These are phyloP conservation scores for Teunomyces funiuensis DNA, from an alignment of 805 yeast species.

Conservation along the genomic window DNA sequence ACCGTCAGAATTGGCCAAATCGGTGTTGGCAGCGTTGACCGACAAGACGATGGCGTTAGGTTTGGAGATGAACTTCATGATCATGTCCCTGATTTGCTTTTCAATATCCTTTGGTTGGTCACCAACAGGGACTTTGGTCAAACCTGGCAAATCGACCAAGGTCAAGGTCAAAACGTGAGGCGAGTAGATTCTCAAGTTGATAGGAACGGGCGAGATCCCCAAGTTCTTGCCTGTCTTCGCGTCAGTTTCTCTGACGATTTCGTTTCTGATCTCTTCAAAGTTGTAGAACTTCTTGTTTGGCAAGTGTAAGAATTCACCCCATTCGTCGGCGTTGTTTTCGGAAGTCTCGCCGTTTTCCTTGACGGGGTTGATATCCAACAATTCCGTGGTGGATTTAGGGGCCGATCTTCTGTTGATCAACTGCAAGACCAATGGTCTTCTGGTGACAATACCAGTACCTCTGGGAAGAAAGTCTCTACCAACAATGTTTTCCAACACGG, in stretches of 20 bases:
- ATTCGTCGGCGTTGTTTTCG: constrained; percentile 79
- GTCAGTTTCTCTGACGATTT: constrained; percentile 90
- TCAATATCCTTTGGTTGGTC: constrained; percentile 98
- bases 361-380: constrained; percentile 45
- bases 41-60: constrained; percentile 94
- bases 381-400: constrained; percentile 28
- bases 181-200: constrained; percentile 87
- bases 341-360: constrained; percentile 49
- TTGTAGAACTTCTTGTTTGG: constrained; percentile 87
- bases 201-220: constrained; percentile 91
- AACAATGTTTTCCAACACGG: constrained; percentile 86
- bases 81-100: constrained; percentile 87
- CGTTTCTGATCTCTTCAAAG: constrained; percentile 84
- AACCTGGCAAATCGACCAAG: constrained; percentile 93
- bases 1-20: constrained; percentile 95
- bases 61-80: constrained; percentile 88
- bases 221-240: constrained; percentile 75
- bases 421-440: constrained; percentile 84
- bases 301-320: constrained; percentile 96
- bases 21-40: constrained; percentile 85
- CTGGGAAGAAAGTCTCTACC: constrained; percentile 90
- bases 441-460: constrained; percentile 90
- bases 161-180: constrained; percentile 94
- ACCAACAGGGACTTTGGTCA: constrained; percentile 98
- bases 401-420: constrained; percentile 61